Evolutionary conservation across 2,329 filamentous ascomycete genomes (phyloP), one percentile per base, ranked within the genome.

Genomic region (Septoria petroselini): DNA sequence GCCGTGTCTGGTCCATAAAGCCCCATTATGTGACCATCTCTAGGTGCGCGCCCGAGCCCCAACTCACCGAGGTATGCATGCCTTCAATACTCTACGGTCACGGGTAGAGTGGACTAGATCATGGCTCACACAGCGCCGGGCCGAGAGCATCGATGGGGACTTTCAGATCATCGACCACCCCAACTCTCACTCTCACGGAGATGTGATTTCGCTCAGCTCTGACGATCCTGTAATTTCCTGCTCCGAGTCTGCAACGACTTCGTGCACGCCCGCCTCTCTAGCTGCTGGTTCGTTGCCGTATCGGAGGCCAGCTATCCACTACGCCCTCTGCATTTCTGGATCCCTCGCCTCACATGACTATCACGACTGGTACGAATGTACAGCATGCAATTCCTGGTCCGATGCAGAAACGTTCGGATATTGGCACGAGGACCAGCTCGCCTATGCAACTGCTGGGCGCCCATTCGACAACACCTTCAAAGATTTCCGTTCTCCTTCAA

Each of bases 401-500:
- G 23, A 50, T 2, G 15, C 23, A 6, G 33, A 50, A 1, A 18
- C 33, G 4, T 3, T 31, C n/a, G 23, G 21, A 5, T 1, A 31
- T 31, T 25, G 31, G 21, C n/a, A 35, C 1, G 19, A 21, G 14
- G 29, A 30, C 9, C 40, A 39, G 12, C 48, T 50, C 27, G 18
- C 40, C 18, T 50, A 55, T 41, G 45, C 49, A 7, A 11, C 48
- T 5, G 30, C 41, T 9, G 48, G 53, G 5, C 55, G 53, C 11
- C n/a, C 35, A 4, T 14, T 34, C 25, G 43, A 49, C 9, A 48
- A 45, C 37, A 42, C 48, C 27, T 59, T 56, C 44, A 31, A 7
- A n/a, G 55, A 59, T 44, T 43, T 55, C 15, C 53, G 57, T 27
- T 59, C 55, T 1, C 38, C 45, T 8, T 39, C 55, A 17, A 49